Percentiles rank a stretch among this genome's conserved stretches.
phyloP scores from a whole-genome alignment of 2,329 filamentous ascomycete species.

The Dichotomopilus funicola region DNA sequence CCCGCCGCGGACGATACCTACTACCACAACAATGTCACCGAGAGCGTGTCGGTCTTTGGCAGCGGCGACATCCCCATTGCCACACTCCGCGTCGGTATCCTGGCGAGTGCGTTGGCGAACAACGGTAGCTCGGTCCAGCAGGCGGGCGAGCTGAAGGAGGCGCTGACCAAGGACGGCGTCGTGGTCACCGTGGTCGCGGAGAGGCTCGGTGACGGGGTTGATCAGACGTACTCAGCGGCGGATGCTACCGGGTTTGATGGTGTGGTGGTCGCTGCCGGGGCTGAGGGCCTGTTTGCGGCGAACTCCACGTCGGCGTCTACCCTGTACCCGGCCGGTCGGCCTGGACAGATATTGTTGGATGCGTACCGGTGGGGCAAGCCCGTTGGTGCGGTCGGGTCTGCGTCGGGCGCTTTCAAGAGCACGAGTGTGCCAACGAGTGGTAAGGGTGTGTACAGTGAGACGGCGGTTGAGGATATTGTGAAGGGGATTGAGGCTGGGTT shows the following conservation, averaged over 20 bases:
- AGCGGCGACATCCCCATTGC: constrained; percentile 49
- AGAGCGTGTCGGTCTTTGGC: constrained; percentile 53
- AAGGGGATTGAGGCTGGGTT: constrained; percentile 51
- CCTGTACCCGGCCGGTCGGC: constrained; percentile 58
- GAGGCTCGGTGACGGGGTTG: constrained; percentile 45
- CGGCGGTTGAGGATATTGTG: constrained; percentile 35
- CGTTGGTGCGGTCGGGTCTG: constrained; percentile 51
- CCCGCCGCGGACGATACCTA: constrained; percentile 55
- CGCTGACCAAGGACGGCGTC: constrained; percentile 46
- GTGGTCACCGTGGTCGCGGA: constrained; percentile 56
- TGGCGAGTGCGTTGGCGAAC: constrained; percentile 40
- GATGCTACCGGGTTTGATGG: constrained; percentile 58
- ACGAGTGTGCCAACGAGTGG: constrained; percentile 38
- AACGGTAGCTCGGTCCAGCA: constrained; percentile 38
- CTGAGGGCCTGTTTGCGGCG: constrained; percentile 44
- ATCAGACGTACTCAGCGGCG: constrained; percentile 58
- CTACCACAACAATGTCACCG: constrained; percentile 64
- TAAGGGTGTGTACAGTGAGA: constrained; percentile 36
- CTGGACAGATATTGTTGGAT: constrained; percentile 55
- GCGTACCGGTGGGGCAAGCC: constrained; percentile 66
- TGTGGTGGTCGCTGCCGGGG: constrained; percentile 52
- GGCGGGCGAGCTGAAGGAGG: constrained; percentile 43
- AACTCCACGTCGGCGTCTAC: constrained; percentile 37
- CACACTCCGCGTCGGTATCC: constrained; percentile 57
- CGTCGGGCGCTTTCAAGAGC: constrained; percentile 31